Evolutionary conservation across 345 rosid species (phyloP), one percentile per base, ranked within the genome.

Genomic region (Orychophragmus violaceus): DNA sequence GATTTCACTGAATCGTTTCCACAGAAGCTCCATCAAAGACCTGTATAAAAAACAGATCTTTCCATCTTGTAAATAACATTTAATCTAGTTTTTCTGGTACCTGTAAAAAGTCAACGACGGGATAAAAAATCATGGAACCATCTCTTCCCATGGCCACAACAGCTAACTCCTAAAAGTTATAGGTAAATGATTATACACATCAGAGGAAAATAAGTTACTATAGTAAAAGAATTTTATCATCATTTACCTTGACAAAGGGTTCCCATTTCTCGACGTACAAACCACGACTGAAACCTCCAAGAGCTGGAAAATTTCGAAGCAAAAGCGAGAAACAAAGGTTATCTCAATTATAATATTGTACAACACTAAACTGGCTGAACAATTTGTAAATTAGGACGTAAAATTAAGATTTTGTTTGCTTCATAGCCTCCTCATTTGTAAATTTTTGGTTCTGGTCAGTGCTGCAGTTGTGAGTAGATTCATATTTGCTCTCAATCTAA

Each of bases 71-170:
- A 25, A 8, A 22, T 50, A 22, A 46, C 9, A 39, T 11, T 56
- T 32, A 27, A 33, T 22, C 24, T 4, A 57, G 27, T 39, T 21
- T 58, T 48, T 51, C 36, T 45, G 75, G 37, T 79, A 90, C 99
- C 75, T 90, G 82, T 94, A 96, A 77, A 94, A 79, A 32, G 97
- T 88, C 97, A 65, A 90, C 97, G 68, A 85, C 96, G 9, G 95
- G 93, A 66, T 88, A 94, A 76, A 95, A 87, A 56, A 74, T 72
- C 74, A 94, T 80, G 68, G 97, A 88, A 62, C 82, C 80, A 72
- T 88, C 95, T 79, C 85, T 90, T 77, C 88, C 99, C 78, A 97
- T 90, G 8, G 88, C 97, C 51, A 94, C 96, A 62, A 94, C 96
- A 36, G 96, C 97, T 56, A 94, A 77, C 81, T 94, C 99, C 90